Evolutionary conservation across 2,329 filamentous ascomycete genomes (phyloP).

Genomic region (Didymella pinodella): DNA sequence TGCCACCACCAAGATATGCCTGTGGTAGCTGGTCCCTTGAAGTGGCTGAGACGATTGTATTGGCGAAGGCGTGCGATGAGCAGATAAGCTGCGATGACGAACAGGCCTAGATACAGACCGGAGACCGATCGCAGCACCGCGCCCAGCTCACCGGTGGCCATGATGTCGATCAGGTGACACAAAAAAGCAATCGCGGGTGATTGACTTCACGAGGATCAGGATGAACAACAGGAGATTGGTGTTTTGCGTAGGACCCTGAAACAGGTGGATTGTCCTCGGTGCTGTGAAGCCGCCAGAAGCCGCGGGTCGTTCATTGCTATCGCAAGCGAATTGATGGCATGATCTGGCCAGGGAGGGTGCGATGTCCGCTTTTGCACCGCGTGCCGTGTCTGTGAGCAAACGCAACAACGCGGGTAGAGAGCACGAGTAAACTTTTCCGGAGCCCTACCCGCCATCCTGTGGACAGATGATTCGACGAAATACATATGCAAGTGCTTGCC

Average conservation of each 20-base stretch:
- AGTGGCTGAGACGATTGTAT: conserved; percentile 42
- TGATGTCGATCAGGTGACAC: conserved; percentile 16
- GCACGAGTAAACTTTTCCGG: conserved; percentile 9
- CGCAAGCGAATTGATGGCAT: conserved; percentile 12
- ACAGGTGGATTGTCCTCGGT: conserved; percentile 1
- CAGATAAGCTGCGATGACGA: conserved; percentile 26
- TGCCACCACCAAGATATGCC: conserved; percentile 46
- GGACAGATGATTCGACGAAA: neutral
- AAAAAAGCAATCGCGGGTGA: neutral
- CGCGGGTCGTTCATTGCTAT: conserved; percentile 8
- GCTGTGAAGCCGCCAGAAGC: conserved; percentile 6
- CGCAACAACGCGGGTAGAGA: neutral
- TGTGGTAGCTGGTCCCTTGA: conserved; percentile 42
- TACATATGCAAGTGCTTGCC: conserved; percentile 4
- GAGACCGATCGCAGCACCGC: conserved; percentile 21
- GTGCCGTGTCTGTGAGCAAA: conserved; percentile 1
- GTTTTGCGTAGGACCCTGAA: conserved; percentile 4
- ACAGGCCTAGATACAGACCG: conserved; percentile 25
- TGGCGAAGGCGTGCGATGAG: conserved; percentile 31
- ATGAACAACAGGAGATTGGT: conserved; percentile 5
- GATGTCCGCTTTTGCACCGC: conserved; percentile 8
- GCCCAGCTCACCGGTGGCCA: conserved; percentile 16
- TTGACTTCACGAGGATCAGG: neutral
- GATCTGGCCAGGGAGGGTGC: conserved; percentile 6
- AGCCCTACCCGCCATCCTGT: conserved; percentile 1